These are phyloP conservation scores for Curvularia sp. DNA, from an alignment of 2,329 filamentous ascomycete genomes.

Conservation along the genomic window DNA sequence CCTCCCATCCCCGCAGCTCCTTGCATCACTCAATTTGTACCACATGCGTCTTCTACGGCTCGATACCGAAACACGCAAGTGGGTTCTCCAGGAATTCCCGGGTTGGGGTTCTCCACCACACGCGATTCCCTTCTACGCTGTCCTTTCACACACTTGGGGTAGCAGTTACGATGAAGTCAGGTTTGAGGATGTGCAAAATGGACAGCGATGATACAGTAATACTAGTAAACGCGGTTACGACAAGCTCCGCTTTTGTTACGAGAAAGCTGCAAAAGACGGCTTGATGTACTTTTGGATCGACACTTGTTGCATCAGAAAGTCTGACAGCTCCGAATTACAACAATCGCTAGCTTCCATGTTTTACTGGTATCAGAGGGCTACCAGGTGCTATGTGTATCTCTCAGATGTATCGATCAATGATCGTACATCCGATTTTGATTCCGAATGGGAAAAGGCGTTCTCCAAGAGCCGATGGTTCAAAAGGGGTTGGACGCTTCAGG, in stretches of 20 bases:
- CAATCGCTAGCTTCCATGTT: background rate
- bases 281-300: constrained; percentile 11
- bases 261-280: background rate
- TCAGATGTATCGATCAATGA: background rate
- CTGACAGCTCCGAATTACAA: background rate
- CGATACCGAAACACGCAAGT: background rate
- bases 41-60: background rate
- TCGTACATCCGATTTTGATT: background rate
- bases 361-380: background rate
- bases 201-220: background rate
- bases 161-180: background rate
- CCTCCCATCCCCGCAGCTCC: background rate
- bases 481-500: background rate
- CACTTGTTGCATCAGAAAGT: constrained; percentile 12
- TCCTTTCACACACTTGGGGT: constrained; percentile 10
- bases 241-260: background rate
- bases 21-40: background rate
- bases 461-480: background rate
- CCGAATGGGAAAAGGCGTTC: background rate
- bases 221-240: constrained; percentile 2
- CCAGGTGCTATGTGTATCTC: background rate
- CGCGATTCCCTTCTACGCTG: constrained; percentile 6
- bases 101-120: background rate
- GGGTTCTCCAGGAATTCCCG: background rate
- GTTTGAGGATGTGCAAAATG: background rate